These are phyloP conservation scores for Talaromyces sp. DNA, from an alignment of 2,329 filamentous ascomycete genomes.

Conservation along the genomic window DNA sequence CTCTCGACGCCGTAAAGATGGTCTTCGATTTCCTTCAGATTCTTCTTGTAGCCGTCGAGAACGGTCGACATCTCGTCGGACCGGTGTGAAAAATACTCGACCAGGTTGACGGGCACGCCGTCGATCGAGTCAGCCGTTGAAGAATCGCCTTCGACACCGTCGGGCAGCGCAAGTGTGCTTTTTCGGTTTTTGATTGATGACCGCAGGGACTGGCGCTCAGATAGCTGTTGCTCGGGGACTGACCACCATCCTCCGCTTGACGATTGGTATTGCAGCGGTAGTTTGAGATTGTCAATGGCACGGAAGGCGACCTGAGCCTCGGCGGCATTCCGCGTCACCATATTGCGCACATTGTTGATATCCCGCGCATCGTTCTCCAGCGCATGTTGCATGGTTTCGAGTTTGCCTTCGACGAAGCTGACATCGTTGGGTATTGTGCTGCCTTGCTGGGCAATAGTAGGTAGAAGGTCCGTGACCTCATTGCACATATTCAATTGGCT, in stretches of 20 bases:
- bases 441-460: conserved; percentile 58
- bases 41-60: conserved; percentile 53
- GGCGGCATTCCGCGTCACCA: conserved; percentile 60
- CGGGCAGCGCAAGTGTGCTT: conserved; percentile 43
- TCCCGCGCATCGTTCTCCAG: conserved; percentile 58
- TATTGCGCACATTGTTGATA: conserved; percentile 52
- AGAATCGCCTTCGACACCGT: conserved; percentile 37
- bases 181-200: conserved; percentile 31
- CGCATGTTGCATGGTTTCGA: conserved; percentile 59
- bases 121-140: conserved; percentile 38
- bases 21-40: conserved; percentile 59
- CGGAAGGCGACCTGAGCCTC: conserved; percentile 68
- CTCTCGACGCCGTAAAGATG: conserved; percentile 61
- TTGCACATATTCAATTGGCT: conserved; percentile 69
- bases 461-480: conserved; percentile 67
- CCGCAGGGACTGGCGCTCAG: conserved; percentile 32
- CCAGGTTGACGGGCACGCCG: conserved; percentile 54
- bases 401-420: conserved; percentile 55
- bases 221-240: conserved; percentile 32
- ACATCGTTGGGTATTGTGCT: conserved; percentile 62
- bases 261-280: conserved; percentile 61
- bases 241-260: conserved; percentile 37
- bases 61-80: conserved; percentile 58
- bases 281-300: conserved; percentile 67
- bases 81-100: conserved; percentile 59